Base-by-base conservation (phyloP, 202 grass and related monocot species). In the Elaeis oleifera region DNA sequence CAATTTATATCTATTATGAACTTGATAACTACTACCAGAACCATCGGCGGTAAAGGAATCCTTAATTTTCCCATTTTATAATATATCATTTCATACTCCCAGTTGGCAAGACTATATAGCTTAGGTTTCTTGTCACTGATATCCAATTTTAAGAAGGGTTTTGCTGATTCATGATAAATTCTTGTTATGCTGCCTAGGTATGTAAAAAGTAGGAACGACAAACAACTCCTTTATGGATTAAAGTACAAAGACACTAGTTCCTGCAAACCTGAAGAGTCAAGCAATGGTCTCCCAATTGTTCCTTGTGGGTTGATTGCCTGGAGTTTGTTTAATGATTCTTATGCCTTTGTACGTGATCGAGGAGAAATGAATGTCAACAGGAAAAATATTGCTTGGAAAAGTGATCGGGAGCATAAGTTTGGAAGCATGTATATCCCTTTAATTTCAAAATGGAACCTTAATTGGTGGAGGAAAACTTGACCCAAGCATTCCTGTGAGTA, bases 241-340 rank as follows among this genome's bases (percentile, higher is more conserved):
- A 23, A 86, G 28, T 83, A 92, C 56, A 84, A 81, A 4, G 67
- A 69, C 64, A 72, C 51, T 71, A 73, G 77, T 21, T 86, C 79
- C 1, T 92, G 85, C 50, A 58, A 55, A 55, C 94, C 94, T 9
- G 54, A 86, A 66, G 61, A 92, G 17, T 55, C 23, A 61, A 77
- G 58, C 60, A 58, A 77, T 61, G 84, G 88, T 60, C 75, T 64
- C 50, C 88, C 84, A 24, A 69, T 97, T 70, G 67, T 97, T 78
- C 94, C 94, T 60, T 97, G 94, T 61, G 94, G 94, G 52, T 89
- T 97, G 76, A 86, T 92, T 60, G 85, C 94, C 6, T 97, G 88
- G 88, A 97, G 84, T 64, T 82, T 97, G 67, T 97, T 97, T 77
- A 97, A 97, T 71, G 94, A 97, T 77, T 83, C 94, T 16, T 97